Evolutionary conservation across 768 basidiomycete genomes (phyloP), one percentile per base, ranked within the genome.

Genomic region (Podaxis pistillaris): DNA sequence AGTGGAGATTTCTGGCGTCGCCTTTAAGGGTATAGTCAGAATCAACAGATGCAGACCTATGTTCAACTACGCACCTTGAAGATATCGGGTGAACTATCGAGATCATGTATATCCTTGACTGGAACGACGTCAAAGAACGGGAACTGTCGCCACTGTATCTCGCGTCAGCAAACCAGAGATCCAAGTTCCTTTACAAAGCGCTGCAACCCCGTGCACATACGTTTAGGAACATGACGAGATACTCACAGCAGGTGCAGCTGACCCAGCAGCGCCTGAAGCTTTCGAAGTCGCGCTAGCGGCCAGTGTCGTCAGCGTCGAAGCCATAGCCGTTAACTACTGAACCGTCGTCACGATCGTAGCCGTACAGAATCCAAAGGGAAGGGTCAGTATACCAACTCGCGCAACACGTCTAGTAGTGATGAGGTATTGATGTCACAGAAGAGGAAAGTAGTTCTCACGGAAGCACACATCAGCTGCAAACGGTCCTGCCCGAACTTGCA

Each of bases 91-190:
- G 87, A 74, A 62, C 83, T 85, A 1, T 85, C 82, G 13, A 92
- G 78, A 70, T 96, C 91, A 68, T 95, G 86, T 2, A 81, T 78
- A 68, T 94, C 93, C 72, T 87, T 93, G 65, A 95, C 86, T 11
- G 86, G 83, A 3, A 85, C 81, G 12, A 82, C 79, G 66, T 94
- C 88, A 70, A 97, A 98, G 85, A 97, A 97, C 2, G 87, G 80
- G 77, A 96, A 96, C 70, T 94, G 91, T 55, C 90, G 83, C 86
- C 90, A 93, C 92, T 96, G 60, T 36, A 36, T 38, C 19, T 24
- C 38, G 28, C n/a, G 28, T 54, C 22, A 62, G 60, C 19, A 58
- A 12, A 24, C 33, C 8, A 46, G 44, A 19, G 7, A n/a, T n/a
- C 33, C 8, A 33, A 46, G 6, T 46, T 46, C 1, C 44, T 46